Conservation (phyloP, 2,329 filamentous ascomycete species). For the Trichoderma hamatum region DNA sequence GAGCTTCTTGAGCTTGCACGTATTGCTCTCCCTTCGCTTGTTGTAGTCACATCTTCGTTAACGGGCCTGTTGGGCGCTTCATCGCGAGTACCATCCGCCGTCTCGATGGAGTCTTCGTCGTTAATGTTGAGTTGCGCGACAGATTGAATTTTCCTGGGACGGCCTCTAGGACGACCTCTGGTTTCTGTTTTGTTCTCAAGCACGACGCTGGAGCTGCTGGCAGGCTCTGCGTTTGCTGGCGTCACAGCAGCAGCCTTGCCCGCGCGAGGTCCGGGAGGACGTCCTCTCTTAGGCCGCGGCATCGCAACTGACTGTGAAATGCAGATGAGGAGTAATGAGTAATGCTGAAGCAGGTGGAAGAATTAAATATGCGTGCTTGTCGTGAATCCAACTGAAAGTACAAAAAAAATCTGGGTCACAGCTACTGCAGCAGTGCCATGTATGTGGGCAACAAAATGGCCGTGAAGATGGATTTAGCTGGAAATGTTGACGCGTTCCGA, state of each 20-base stretch:
- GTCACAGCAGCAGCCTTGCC: constrained; percentile 29
- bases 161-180: constrained; percentile 30
- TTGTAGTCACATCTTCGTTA: constrained; percentile 40
- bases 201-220: not conserved
- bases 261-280: constrained; percentile 34
- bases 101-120: constrained; percentile 36
- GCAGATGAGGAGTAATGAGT: not conserved
- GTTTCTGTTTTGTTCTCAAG: constrained; percentile 34
- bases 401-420: not conserved
- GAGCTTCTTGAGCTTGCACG: constrained; percentile 40
- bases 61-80: constrained; percentile 43
- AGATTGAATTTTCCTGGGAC: constrained; percentile 30
- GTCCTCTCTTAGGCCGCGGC: constrained; percentile 38
- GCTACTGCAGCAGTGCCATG: not conserved
- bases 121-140: constrained; percentile 28
- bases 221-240: not conserved
- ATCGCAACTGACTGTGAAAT: constrained; percentile 29
- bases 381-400: not conserved
- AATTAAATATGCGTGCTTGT: not conserved
- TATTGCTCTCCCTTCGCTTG: constrained; percentile 33
- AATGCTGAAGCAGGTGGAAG: not conserved
- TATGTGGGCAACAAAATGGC: constrained; percentile 25
- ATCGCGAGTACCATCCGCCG: constrained; percentile 40
- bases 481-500: constrained; percentile 39
- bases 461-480: constrained; percentile 24